Conservation (phyloP, 805 yeast species). For the Kodamaea restingae region DNA sequence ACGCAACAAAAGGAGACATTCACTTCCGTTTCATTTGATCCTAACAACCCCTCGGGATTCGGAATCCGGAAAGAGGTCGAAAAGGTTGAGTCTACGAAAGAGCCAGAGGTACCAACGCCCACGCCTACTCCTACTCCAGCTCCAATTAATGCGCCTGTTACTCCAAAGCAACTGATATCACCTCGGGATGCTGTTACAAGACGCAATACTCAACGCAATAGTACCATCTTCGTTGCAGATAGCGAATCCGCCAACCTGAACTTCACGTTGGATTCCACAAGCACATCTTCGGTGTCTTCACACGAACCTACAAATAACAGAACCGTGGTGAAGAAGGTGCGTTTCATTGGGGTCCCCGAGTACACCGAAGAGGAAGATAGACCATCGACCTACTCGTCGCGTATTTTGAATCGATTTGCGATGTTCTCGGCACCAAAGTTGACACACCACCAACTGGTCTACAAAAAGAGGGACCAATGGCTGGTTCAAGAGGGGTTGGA, state of each 20-base stretch:
- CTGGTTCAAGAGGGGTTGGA: slow-evolving; percentile 37
- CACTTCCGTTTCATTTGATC: slow-evolving; percentile 39
- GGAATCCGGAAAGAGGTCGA: slow-evolving; percentile 11
- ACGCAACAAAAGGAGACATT: slow-evolving; percentile 35
- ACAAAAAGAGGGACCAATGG: slow-evolving; percentile 34
- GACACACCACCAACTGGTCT: slow-evolving; percentile 9
- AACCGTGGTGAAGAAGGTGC: slow-evolving; percentile 36
- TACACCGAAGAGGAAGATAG: slow-evolving; percentile 54
- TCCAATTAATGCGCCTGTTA: neutral
- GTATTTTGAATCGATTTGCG: slow-evolving; percentile 38
- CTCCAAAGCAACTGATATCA: slow-evolving; percentile 1
- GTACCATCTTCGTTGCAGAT: slow-evolving; percentile 11
- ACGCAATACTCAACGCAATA: slow-evolving; percentile 29
- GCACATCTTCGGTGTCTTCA: slow-evolving; percentile 8
- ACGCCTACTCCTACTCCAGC: slow-evolving; percentile 1
- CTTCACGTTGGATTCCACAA: slow-evolving; percentile 4
- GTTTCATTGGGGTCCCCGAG: slow-evolving; percentile 51
- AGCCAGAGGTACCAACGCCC: neutral
- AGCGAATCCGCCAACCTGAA: slow-evolving; percentile 8
- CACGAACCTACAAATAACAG: slow-evolving; percentile 1
- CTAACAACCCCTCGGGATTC: slow-evolving; percentile 29
- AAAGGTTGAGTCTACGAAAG: neutral
- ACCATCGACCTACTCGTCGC: slow-evolving; percentile 40
- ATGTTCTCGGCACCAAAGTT: slow-evolving; percentile 19
- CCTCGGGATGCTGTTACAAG: slow-evolving; percentile 24